These are phyloP conservation scores for Sphagnum contortum DNA, from an alignment of 225 moss, liverwort and hornwort genomes.

Conservation along the genomic window DNA sequence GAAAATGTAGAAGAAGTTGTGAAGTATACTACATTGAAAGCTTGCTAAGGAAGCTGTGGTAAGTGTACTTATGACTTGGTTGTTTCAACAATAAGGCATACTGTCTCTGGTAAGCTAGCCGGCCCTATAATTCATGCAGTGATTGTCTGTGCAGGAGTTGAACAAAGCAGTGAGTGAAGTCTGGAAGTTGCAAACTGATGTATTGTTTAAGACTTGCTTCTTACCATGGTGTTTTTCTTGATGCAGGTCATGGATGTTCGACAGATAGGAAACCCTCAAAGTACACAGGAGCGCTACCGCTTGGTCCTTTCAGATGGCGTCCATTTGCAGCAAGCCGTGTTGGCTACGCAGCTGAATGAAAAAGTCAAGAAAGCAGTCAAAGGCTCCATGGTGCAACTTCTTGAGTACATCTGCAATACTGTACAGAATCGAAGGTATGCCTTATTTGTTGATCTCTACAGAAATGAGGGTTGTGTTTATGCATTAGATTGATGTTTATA, in stretches of 20 bases:
- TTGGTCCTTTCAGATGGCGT: slow-evolving; percentile 79
- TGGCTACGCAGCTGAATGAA: slow-evolving; percentile 94
- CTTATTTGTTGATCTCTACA: background rate
- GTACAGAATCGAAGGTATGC: slow-evolving; percentile 89
- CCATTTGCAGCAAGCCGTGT: slow-evolving; percentile 93
- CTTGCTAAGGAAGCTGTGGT: no score
- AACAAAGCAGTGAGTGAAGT: no score
- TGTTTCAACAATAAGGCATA: no score
- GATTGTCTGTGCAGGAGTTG: no score
- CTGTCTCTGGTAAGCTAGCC: no score
- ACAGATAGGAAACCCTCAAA: slow-evolving; percentile 84
- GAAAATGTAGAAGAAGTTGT: no score
- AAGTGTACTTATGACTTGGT: no score
- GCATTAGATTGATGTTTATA: no score
- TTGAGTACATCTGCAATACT: slow-evolving; percentile 90
- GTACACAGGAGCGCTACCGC: slow-evolving; percentile 73
- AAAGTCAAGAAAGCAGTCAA: slow-evolving; percentile 63
- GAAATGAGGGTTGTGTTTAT: background rate
- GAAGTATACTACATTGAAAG: no score
- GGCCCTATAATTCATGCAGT: no score
- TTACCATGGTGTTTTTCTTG: background rate
- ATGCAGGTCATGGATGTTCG: slow-evolving; percentile 68
- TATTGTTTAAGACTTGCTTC: no score
- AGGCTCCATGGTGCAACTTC: slow-evolving; percentile 78
- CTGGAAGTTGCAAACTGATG: no score